These are phyloP conservation scores for Xylogone sp. DNA, from an alignment of 2,329 filamentous ascomycete species.

Conservation along the genomic window DNA sequence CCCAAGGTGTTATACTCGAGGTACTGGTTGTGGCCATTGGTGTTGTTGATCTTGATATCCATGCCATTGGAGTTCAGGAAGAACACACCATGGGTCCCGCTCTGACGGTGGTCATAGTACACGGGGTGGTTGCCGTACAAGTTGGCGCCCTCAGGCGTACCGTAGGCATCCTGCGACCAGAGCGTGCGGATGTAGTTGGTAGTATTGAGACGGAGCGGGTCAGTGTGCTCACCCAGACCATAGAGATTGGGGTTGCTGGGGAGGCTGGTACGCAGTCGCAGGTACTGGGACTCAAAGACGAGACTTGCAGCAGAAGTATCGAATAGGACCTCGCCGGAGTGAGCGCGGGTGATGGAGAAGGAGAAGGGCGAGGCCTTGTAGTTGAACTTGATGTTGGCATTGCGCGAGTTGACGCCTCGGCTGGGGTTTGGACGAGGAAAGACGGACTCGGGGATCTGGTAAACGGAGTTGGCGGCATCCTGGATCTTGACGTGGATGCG, in stretches of 20 bases:
- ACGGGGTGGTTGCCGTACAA: slow-evolving; percentile 62
- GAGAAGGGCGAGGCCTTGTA: slow-evolving; percentile 54
- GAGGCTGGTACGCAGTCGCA: slow-evolving; percentile 57
- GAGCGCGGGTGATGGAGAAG: slow-evolving; percentile 50
- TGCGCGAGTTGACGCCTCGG: slow-evolving; percentile 25
- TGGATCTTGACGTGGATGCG: slow-evolving; percentile 63
- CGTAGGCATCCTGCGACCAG: slow-evolving; percentile 58
- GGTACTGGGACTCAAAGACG: slow-evolving; percentile 62
- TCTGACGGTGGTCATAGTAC: slow-evolving; percentile 58
- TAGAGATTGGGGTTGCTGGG: slow-evolving; percentile 58
- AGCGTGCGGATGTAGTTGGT: slow-evolving; percentile 59
- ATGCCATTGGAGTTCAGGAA: slow-evolving; percentile 72
- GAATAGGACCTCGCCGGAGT: slow-evolving; percentile 51
- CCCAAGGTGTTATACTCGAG: slow-evolving; percentile 78
- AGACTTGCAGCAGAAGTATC: slow-evolving; percentile 54
- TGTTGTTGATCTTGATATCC: slow-evolving; percentile 71
- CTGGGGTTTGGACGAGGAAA: slow-evolving; percentile 45
- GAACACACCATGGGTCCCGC: slow-evolving; percentile 61
- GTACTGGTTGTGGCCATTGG: slow-evolving; percentile 50
- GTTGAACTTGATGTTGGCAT: slow-evolving; percentile 46
- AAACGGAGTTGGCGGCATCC: slow-evolving; percentile 54
- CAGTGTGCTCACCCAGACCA: slow-evolving; percentile 62
- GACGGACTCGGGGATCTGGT: slow-evolving; percentile 57
- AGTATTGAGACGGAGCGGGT: slow-evolving; percentile 53
- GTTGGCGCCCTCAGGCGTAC: slow-evolving; percentile 51